phyloP scores from a whole-genome alignment of 2,329 filamentous ascomycete genomes.

The Aspergillus jensenii region DNA sequence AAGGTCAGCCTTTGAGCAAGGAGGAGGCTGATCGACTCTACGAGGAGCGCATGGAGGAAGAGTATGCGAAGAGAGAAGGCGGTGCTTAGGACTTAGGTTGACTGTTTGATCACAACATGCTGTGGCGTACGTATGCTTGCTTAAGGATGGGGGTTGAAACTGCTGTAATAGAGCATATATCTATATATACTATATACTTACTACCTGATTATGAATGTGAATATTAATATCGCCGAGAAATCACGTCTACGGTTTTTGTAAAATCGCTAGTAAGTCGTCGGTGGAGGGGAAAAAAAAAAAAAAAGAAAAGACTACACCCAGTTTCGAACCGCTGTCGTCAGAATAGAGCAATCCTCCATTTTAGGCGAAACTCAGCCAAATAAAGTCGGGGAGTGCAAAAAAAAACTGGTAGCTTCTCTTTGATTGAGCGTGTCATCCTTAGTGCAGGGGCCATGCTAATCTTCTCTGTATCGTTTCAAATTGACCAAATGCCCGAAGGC shows the following conservation, averaged over 20 bases:
- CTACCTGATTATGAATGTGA: not conserved
- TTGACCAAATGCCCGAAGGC: constrained; percentile 61
- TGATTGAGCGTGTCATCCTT: constrained; percentile 92
- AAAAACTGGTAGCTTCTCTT: constrained; percentile 74
- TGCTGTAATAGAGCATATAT: not conserved
- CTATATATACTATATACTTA: not conserved
- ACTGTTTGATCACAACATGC: not conserved
- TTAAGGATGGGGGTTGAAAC: not conserved
- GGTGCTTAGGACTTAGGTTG: constrained; percentile 41
- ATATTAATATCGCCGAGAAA: not conserved
- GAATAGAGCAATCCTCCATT: not conserved
- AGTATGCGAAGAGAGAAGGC: constrained; percentile 47
- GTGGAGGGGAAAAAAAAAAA: not conserved
- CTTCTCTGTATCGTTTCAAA: constrained; percentile 72
- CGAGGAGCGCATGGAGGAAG: constrained; percentile 49
- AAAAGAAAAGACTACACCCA: not conserved
- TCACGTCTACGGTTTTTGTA: not conserved
- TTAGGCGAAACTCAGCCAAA: constrained; percentile 8
- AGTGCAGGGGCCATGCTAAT: constrained; percentile 84
- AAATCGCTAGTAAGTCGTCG: not conserved
- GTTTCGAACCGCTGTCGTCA: constrained; percentile 13
- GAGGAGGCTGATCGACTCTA: constrained; percentile 46
- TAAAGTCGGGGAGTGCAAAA: constrained; percentile 36
- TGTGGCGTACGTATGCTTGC: not conserved
- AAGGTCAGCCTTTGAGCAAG: constrained; percentile 33